Evolutionary conservation across 148 eudicot genomes (phyloP).

Genomic region (Dysphania ambrosioides): DNA sequence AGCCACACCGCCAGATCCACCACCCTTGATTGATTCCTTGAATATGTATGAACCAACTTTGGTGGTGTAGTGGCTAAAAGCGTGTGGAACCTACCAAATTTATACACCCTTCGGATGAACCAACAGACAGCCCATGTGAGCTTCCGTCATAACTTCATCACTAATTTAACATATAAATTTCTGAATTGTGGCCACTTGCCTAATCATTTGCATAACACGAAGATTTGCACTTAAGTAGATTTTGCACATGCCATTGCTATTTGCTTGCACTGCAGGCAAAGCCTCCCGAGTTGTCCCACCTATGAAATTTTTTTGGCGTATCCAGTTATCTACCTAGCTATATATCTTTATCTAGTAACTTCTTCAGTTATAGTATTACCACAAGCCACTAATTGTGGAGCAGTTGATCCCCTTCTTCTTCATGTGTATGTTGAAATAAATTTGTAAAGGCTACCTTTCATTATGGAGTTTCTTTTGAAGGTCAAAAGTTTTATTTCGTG

Average conservation of each 20-base stretch:
- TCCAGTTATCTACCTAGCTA: background rate
- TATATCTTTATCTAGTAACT: background rate
- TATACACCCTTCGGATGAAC: background rate
- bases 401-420: background rate
- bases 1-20: too few relatives aligned
- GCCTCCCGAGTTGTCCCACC: constrained; percentile 3
- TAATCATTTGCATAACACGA: constrained; percentile 30
- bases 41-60: too few relatives aligned
- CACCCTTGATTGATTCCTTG: too few relatives aligned
- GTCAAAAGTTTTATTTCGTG: background rate
- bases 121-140: constrained; percentile 19
- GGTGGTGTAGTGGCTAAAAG: background rate
- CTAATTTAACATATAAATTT: background rate
- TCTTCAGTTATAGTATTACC: background rate
- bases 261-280: constrained; percentile 22
- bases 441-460: background rate
- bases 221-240: too few relatives aligned
- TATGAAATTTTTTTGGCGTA: background rate
- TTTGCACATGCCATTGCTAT: constrained; percentile 1
- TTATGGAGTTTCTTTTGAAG: background rate
- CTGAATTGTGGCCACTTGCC: background rate
- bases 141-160: constrained; percentile 1
- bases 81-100: constrained; percentile 12
- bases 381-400: constrained; percentile 27
- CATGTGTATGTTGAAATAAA: background rate